These are phyloP conservation scores for Komagataella mondaviorum DNA, from an alignment of 805 yeast species.

Conservation along the genomic window DNA sequence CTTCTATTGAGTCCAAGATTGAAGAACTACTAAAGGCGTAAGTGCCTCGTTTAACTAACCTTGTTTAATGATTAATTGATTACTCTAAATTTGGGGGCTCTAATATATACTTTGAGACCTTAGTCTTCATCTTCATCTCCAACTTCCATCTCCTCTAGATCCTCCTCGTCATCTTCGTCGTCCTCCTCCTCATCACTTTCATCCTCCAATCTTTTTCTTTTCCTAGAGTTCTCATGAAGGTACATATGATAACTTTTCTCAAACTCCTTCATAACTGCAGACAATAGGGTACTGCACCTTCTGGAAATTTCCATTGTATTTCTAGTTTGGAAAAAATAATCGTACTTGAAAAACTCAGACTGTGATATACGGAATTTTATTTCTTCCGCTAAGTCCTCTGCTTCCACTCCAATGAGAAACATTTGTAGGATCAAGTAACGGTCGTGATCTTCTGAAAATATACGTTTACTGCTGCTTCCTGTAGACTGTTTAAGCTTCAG, in stretches of 20 bases:
- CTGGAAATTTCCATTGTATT: constrained; percentile 67
- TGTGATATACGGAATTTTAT: constrained; percentile 63
- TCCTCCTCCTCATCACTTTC: neutral
- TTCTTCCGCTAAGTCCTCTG: constrained; percentile 64
- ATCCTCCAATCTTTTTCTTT: constrained; percentile 1
- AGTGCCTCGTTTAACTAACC: neutral
- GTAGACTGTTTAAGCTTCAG: constrained; percentile 58
- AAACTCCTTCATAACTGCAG: constrained; percentile 61
- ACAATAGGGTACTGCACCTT: constrained; percentile 67
- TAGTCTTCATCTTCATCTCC: neutral
- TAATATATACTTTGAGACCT: neutral
- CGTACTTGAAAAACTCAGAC: constrained; percentile 72
- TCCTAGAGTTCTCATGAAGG: neutral
- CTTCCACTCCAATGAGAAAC: constrained; percentile 69
- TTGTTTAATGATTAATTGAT: neutral
- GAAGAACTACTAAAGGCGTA: constrained; percentile 34
- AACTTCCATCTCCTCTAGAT: neutral
- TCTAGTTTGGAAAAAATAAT: constrained; percentile 76
- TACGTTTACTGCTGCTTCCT: constrained; percentile 46
- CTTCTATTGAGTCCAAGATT: constrained; percentile 39
- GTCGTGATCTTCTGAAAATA: constrained; percentile 83
- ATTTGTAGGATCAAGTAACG: constrained; percentile 72
- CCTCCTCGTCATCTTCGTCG: neutral
- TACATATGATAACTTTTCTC: constrained; percentile 13
- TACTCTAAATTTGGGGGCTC: neutral